Conservation (phyloP, 495 filamentous ascomycete species). For the Durotheca rogersii region DNA sequence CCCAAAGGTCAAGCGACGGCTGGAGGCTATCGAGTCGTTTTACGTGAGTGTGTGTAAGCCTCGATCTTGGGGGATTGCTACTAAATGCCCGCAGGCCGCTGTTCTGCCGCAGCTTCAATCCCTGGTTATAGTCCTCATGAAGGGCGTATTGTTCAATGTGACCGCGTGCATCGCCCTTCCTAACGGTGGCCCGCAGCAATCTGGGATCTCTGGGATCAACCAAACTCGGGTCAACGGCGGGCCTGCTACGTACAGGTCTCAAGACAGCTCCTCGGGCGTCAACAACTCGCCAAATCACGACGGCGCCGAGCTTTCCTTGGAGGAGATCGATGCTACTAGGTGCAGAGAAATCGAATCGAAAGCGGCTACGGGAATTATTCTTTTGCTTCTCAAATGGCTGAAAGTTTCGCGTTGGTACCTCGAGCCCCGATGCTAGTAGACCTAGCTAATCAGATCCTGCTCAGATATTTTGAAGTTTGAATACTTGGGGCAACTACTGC, state of each 20-base stretch:
- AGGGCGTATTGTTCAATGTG: conserved; percentile 80
- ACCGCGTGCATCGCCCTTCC: conserved; percentile 54
- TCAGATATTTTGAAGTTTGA: conserved; percentile 93
- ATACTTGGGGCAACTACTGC: conserved; percentile 86
- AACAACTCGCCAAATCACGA: conserved; percentile 41
- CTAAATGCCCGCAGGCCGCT: conserved; percentile 55
- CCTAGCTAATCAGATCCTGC: conserved; percentile 35
- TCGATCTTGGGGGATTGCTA: conserved; percentile 1
- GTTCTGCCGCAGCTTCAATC: conserved; percentile 86
- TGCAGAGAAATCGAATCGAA: conserved; percentile 85
- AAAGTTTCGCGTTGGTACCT: conserved; percentile 79
- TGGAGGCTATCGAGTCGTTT: conserved; percentile 75
- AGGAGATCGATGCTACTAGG: conserved; percentile 78
- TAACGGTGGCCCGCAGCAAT: conserved; percentile 37
- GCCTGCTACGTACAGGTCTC: conserved; percentile 31
- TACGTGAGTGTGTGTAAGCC: conserved; percentile 64
- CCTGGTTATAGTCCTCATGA: conserved; percentile 88
- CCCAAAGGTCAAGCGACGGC: conserved; percentile 59
- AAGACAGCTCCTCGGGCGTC: conserved; percentile 33
- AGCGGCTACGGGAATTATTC: conserved; percentile 79
- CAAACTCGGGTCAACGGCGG: conserved; percentile 40
- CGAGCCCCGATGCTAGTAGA: background rate
- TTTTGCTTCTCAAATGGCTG: conserved; percentile 93
- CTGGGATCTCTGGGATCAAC: conserved; percentile 30
- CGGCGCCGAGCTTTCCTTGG: conserved; percentile 47